Conservation (phyloP, 768 basidiomycete genomes). For the Pisolithus sp. region DNA sequence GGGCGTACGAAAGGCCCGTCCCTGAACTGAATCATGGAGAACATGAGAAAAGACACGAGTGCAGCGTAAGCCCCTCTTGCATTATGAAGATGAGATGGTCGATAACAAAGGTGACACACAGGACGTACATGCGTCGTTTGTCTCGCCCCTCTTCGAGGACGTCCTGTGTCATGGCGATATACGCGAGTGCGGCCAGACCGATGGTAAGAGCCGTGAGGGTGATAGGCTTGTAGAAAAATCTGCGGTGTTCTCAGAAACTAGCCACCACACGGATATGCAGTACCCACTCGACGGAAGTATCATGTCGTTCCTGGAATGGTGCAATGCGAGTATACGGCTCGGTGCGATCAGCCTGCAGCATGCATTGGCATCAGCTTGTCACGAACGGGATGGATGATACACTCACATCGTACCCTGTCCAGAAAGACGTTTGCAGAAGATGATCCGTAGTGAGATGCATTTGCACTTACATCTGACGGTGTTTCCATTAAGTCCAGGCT, state of each 20-base stretch:
- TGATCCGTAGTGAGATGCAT: background rate
- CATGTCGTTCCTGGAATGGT: slow-evolving; percentile 78
- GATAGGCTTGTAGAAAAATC: slow-evolving; percentile 83
- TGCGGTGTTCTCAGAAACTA: slow-evolving; percentile 20
- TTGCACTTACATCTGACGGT: slow-evolving; percentile 73
- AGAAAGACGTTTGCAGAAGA: background rate
- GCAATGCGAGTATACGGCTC: slow-evolving; percentile 78
- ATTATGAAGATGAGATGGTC: slow-evolving; percentile 8
- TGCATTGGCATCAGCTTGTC: no score
- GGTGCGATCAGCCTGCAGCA: slow-evolving; percentile 59
- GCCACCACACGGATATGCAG: background rate
- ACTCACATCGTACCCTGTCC: slow-evolving; percentile 80
- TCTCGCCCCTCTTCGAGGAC: slow-evolving; percentile 80
- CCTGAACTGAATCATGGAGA: slow-evolving; percentile 84
- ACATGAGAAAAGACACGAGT: slow-evolving; percentile 65
- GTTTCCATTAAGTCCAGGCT: slow-evolving; percentile 63
- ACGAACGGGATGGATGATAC: background rate
- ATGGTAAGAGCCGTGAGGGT: slow-evolving; percentile 68
- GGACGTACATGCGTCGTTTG: slow-evolving; percentile 69
- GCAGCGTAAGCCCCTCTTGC: slow-evolving; percentile 72
- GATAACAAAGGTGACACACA: background rate
- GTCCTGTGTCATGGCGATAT: slow-evolving; percentile 78
- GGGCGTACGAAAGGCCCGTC: slow-evolving; percentile 87
- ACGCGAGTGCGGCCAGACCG: slow-evolving; percentile 64
- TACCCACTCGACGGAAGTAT: slow-evolving; percentile 75